A percentile compares a stretch with the other conserved stretches of the same genome.
phyloP scores from a whole-genome alignment of 306 rosid species.

The Begonia loranthoides region DNA sequence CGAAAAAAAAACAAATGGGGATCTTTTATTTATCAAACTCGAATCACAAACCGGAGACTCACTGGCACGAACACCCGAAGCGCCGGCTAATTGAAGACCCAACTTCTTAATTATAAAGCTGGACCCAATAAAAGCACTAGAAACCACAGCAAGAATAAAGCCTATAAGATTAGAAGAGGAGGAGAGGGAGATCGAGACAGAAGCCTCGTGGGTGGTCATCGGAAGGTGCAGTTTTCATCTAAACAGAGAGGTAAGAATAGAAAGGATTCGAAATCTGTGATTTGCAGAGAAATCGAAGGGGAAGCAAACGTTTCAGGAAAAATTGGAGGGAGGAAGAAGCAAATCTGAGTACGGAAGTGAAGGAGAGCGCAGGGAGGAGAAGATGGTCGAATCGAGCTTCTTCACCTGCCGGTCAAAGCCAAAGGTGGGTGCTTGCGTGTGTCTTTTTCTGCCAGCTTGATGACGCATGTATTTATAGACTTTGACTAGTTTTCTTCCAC shows the following conservation, averaged over 20 bases:
- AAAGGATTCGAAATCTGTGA: neutral
- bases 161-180: conserved; percentile 40
- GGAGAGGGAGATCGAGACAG: conserved; percentile 7
- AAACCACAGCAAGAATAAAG: conserved; percentile 47
- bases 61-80: conserved; percentile 56
- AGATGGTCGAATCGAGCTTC: neutral
- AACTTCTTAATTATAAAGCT: conserved; percentile 84
- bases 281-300: neutral
- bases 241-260: neutral
- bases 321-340: neutral
- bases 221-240: conserved; percentile 14
- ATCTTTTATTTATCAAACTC: too few species aligned
- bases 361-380: neutral
- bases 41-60: neutral
- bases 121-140: conserved; percentile 79
- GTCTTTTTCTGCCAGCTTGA: conserved; percentile 1
- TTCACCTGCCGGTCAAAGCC: neutral
- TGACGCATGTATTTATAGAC: neutral
- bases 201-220: conserved; percentile 12
- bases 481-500: neutral
- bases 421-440: neutral
- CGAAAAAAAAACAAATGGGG: neutral
- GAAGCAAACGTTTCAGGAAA: neutral
- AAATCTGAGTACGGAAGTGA: neutral
- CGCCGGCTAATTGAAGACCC: conserved; percentile 62